These are phyloP conservation scores for Daedaleopsis sinensis DNA, from an alignment of 768 basidiomycete genomes.

Conservation along the genomic window DNA sequence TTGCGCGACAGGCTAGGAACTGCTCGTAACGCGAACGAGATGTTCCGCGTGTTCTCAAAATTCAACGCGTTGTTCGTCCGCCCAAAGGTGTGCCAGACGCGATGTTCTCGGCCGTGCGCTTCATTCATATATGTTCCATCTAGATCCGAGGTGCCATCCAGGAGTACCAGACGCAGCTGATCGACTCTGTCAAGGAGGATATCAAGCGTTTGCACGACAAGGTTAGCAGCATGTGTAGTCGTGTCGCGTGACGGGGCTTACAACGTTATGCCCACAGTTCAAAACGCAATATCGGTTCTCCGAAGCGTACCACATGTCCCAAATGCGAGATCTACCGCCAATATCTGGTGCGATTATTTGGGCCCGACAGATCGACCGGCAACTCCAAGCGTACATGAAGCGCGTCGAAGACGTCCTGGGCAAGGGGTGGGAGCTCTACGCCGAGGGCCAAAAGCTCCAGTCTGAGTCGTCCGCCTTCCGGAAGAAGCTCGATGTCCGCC, in stretches of 20 bases:
- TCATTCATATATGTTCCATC: not conserved
- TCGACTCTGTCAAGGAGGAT: constrained; percentile 98
- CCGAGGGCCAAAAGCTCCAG: constrained; percentile 98
- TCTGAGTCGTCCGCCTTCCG: constrained; percentile 90
- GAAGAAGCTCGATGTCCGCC: constrained; percentile 92
- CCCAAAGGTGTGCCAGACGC: constrained; percentile 66
- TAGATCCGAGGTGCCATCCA: constrained; percentile 98
- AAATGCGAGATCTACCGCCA: constrained; percentile 98
- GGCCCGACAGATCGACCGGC: constrained; percentile 98
- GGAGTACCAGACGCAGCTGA: constrained; percentile 98
- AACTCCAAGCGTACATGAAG: constrained; percentile 96
- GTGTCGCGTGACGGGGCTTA: not conserved
- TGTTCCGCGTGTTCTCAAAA: constrained; percentile 99
- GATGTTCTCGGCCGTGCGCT: not conserved
- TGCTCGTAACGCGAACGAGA: constrained; percentile 97
- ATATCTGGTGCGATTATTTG: constrained; percentile 98
- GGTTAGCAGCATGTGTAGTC: constrained; percentile 37
- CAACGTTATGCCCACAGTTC: constrained; percentile 53
- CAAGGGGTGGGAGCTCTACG: constrained; percentile 98
- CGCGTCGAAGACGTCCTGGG: constrained; percentile 98
- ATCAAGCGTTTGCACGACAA: constrained; percentile 95
- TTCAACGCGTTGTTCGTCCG: constrained; percentile 97
- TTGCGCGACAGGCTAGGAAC: constrained; percentile 91
- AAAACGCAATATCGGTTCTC: constrained; percentile 96
- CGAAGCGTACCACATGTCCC: constrained; percentile 97